These are phyloP conservation scores for Lachnellula cervina DNA, from an alignment of 2,329 filamentous ascomycete genomes.

Conservation along the genomic window DNA sequence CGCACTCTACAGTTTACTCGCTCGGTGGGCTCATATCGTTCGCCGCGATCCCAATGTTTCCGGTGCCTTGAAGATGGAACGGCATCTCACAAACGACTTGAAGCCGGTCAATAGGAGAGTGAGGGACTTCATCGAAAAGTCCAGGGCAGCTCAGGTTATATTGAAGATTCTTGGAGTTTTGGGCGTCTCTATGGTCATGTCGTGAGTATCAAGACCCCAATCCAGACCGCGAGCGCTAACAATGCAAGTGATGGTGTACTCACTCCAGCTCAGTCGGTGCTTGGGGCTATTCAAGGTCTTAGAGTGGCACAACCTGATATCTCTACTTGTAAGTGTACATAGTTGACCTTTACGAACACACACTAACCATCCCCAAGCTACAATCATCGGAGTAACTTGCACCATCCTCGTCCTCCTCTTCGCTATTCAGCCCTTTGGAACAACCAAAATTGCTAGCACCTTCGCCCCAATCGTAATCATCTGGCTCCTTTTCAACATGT, in stretches of 20 bases:
- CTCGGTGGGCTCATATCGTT: slow-evolving; percentile 57
- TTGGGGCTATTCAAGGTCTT: slow-evolving; percentile 63
- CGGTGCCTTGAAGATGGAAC: slow-evolving; percentile 53
- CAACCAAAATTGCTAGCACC: slow-evolving; percentile 50
- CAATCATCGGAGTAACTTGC: slow-evolving; percentile 60
- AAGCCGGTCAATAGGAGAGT: slow-evolving; percentile 46
- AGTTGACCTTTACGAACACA: background rate
- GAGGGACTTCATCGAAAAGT: slow-evolving; percentile 54
- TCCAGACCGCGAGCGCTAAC: slow-evolving; percentile 3
- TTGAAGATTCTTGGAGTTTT: slow-evolving; percentile 60
- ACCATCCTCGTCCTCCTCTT: slow-evolving; percentile 62
- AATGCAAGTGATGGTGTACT: slow-evolving; percentile 51
- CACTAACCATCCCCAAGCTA: slow-evolving; percentile 38
- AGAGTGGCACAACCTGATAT: slow-evolving; percentile 55
- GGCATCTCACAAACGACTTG: slow-evolving; percentile 53
- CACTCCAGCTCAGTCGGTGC: slow-evolving; percentile 65
- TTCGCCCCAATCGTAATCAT: slow-evolving; percentile 65
- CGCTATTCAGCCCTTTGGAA: slow-evolving; percentile 59
- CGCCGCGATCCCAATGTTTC: slow-evolving; percentile 53
- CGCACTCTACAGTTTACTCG: slow-evolving; percentile 59
- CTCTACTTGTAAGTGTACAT: slow-evolving; percentile 31
- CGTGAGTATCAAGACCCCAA: slow-evolving; percentile 12
- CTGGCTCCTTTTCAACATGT: slow-evolving; percentile 61
- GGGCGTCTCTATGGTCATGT: slow-evolving; percentile 63
- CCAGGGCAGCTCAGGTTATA: slow-evolving; percentile 43